phyloP scores from a whole-genome alignment of 78 protist species.

The Cavenderia fasciculata region DNA sequence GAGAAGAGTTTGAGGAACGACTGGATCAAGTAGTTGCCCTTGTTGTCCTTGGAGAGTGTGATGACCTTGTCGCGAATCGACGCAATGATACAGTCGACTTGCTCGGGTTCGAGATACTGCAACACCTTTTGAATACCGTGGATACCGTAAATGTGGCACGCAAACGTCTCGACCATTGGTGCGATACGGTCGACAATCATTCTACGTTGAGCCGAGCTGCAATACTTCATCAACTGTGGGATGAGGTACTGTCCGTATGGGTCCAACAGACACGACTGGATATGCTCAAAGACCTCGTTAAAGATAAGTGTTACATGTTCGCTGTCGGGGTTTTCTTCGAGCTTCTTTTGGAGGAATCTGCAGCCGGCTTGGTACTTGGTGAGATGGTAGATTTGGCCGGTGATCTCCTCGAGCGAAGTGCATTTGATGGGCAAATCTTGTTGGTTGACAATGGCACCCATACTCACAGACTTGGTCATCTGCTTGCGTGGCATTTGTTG shows the following conservation, averaged over 20 bases:
- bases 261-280: slow-evolving; percentile 94
- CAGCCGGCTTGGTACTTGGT: slow-evolving; percentile 92
- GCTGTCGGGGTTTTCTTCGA: slow-evolving; percentile 82
- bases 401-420: slow-evolving; percentile 67
- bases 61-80: slow-evolving; percentile 65
- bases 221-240: slow-evolving; percentile 80
- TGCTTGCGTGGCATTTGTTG: slow-evolving; percentile 59
- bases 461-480: slow-evolving; percentile 69
- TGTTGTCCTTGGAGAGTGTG: slow-evolving; percentile 56
- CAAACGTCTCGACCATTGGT: slow-evolving; percentile 67
- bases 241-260: slow-evolving; percentile 82
- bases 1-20: slow-evolving; percentile 73
- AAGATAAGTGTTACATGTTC: slow-evolving; percentile 79
- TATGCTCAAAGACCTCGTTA: slow-evolving; percentile 85
- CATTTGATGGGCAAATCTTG: slow-evolving; percentile 15
- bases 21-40: slow-evolving; percentile 78
- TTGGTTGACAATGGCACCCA: slow-evolving; percentile 49
- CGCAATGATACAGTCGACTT: slow-evolving; percentile 45
- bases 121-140: slow-evolving; percentile 79
- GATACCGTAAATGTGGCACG: slow-evolving; percentile 78
- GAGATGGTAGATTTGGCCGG: slow-evolving; percentile 80
- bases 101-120: slow-evolving; percentile 68
- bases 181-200: slow-evolving; percentile 62
- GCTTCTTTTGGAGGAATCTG: slow-evolving; percentile 94
- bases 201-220: slow-evolving; percentile 66